Percentiles rank a stretch among this genome's conserved stretches.
These are phyloP conservation scores for Colletotrichum zoysiae DNA, from an alignment of 2,329 filamentous ascomycete genomes.

Conservation along the genomic window DNA sequence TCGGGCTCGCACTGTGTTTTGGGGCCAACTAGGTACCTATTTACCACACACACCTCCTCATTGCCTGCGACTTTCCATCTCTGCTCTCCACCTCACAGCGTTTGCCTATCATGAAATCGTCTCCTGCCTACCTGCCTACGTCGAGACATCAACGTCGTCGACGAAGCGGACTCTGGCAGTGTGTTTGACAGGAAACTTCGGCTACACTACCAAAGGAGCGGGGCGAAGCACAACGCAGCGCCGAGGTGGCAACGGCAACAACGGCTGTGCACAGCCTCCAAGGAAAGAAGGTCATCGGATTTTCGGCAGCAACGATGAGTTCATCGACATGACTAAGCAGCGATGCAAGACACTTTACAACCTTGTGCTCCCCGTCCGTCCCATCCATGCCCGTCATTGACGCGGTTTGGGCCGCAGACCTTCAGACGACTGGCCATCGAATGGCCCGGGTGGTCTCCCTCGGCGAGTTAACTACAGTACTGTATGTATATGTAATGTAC, in stretches of 20 bases:
- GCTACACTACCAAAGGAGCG: slow-evolving; percentile 12
- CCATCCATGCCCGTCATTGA: not conserved
- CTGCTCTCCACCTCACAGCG: not conserved
- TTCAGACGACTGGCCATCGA: slow-evolving; percentile 7
- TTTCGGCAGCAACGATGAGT: slow-evolving; percentile 14
- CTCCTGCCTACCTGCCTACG: not conserved
- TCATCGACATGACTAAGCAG: not conserved
- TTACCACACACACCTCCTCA: not conserved
- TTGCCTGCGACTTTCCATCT: not conserved
- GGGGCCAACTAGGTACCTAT: not conserved
- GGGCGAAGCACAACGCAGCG: not conserved
- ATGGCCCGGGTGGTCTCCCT: not conserved
- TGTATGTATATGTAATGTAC: too few relatives aligned
- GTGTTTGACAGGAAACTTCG: slow-evolving; percentile 15
- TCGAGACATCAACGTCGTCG: not conserved
- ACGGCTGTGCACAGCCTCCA: slow-evolving; percentile 35
- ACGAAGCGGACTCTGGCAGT: slow-evolving; percentile 8
- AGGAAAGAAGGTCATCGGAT: slow-evolving; percentile 11
- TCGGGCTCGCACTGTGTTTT: not conserved
- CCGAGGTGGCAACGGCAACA: slow-evolving; percentile 30
- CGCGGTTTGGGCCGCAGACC: not conserved
- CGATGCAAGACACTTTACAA: not conserved
- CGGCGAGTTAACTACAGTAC: too few relatives aligned
- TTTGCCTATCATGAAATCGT: not conserved
- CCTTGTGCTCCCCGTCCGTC: slow-evolving; percentile 4